Evolutionary conservation across 2,329 filamentous ascomycete species (phyloP).

Genomic region (Dactylellina haptotyla): DNA sequence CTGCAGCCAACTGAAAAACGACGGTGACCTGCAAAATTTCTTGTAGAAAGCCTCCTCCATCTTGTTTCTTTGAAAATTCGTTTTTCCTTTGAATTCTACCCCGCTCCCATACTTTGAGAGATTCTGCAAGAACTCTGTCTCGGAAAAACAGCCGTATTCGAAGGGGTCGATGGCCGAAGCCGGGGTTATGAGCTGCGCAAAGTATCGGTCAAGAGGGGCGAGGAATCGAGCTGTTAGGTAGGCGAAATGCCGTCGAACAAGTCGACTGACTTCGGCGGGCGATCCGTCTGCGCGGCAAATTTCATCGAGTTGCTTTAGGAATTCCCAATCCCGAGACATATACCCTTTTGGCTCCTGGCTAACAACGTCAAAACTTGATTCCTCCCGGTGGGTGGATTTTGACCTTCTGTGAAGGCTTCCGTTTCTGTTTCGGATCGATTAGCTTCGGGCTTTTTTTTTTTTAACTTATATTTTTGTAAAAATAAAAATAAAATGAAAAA

Average conservation of each 20-base stretch:
- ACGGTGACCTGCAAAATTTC: constrained; percentile 57
- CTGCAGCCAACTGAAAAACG: constrained; percentile 58
- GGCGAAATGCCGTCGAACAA: constrained; percentile 58
- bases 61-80: constrained; percentile 56
- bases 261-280: constrained; percentile 48
- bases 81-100: constrained; percentile 58
- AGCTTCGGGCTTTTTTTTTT: too few relatives aligned
- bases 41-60: constrained; percentile 58
- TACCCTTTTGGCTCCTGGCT: constrained; percentile 57
- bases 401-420: constrained; percentile 37
- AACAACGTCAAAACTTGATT: constrained; percentile 54
- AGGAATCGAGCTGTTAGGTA: constrained; percentile 57
- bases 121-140: constrained; percentile 57
- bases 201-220: constrained; percentile 57
- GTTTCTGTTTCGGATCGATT: constrained; percentile 34
- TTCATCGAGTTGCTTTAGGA: constrained; percentile 57
- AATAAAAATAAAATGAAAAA: background rate
- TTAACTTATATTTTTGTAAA: too few relatives aligned
- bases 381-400: constrained; percentile 36
- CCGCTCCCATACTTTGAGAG: constrained; percentile 57
- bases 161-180: constrained; percentile 52
- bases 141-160: constrained; percentile 58
- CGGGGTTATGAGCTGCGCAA: constrained; percentile 56
- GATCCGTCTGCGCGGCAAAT: constrained; percentile 48
- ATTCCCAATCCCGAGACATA: constrained; percentile 57